Evolutionary conservation across 345 rosid genomes (phyloP), one percentile per base, ranked within the genome.

Genomic region (Gossypium anomalum): DNA sequence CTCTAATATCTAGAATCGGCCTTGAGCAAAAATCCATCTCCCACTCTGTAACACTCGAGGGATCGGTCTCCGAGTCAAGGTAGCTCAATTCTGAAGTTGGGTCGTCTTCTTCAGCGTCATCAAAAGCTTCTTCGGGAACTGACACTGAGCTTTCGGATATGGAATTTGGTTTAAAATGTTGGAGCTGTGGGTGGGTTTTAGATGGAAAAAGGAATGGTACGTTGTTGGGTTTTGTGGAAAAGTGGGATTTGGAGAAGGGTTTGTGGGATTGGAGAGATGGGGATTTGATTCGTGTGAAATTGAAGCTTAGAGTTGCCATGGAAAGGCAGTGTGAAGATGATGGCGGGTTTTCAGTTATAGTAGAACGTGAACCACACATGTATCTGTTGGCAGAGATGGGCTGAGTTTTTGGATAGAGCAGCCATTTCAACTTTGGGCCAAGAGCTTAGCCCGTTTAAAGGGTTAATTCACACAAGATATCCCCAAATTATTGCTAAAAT

Each of bases 21-120:
- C 97, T 88, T 7, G 98, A 94, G 84, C 98, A 94, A 70, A 94
- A 94, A 80, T 92, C 98, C 81, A 94, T 67, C 77, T 92, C 94
- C 98, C 98, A 94, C 76, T 89, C 97, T 6, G 85, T 82, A 69
- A 94, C 85, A 83, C 93, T 81, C 45, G 77, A 84, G 1, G 97
- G 89, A 65, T 90, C 93, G 4, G 97, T 86, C 66, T 92, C 91
- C 0, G 87, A 87, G 80, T 92, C 98, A 4, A 94, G 84, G 78
- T 89, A 92, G 73, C 93, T 83, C 79, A 91, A 76, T 75, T 91
- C 98, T 2, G 89, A 79, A 4, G 94, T 89, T 9, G 97, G 94
- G 51, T 71, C 74, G 29, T 61, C 44, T 29, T 61, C 38, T 67
- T 7, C 38, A 45, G 12, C 3, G 2, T 45, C 71, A 67, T 47